A percentile compares a stretch with the other conserved stretches of the same genome.
phyloP scores from a whole-genome alignment of 371 early-diverging fungal genomes.

The Mortierella polycephala region DNA sequence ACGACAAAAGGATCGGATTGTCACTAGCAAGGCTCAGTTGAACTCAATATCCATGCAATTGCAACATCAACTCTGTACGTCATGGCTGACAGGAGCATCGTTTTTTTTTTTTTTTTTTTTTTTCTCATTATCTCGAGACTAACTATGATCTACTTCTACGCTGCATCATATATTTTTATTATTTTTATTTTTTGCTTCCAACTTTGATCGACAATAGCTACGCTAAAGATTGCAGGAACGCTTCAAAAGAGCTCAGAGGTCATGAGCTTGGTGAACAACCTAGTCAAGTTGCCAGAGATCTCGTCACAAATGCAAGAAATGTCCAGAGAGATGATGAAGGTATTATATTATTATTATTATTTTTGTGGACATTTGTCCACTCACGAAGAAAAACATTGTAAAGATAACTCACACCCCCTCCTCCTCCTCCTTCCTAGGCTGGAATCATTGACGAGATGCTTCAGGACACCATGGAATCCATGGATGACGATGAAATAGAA shows the following conservation, averaged over 20 bases:
- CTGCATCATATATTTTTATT: no score
- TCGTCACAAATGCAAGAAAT: constrained; percentile 87
- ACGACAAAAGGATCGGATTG: constrained; percentile 82
- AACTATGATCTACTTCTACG: neutral
- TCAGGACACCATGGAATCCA: constrained; percentile 86
- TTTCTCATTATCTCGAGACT: neutral
- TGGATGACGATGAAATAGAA: constrained; percentile 92
- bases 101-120: neutral
- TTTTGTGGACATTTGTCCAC: neutral
- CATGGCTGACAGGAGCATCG: neutral
- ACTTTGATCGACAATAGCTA: constrained; percentile 59
- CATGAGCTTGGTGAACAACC: constrained; percentile 89
- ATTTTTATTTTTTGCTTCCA: neutral
- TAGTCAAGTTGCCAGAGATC: constrained; percentile 89
- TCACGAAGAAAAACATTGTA: neutral
- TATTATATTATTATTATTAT: constrained; percentile 37
- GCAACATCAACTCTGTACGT: constrained; percentile 84
- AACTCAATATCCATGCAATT: constrained; percentile 92
- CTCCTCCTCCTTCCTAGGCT: constrained; percentile 63
- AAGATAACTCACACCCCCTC: neutral
- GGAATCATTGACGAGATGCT: constrained; percentile 97
- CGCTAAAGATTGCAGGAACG: constrained; percentile 88
- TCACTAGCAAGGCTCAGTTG: constrained; percentile 92
- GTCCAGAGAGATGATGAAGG: constrained; percentile 96
- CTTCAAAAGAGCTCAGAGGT: constrained; percentile 90